Base-by-base conservation (phyloP, 169 alveolate genomes). In the Eimeria sp. region DNA sequence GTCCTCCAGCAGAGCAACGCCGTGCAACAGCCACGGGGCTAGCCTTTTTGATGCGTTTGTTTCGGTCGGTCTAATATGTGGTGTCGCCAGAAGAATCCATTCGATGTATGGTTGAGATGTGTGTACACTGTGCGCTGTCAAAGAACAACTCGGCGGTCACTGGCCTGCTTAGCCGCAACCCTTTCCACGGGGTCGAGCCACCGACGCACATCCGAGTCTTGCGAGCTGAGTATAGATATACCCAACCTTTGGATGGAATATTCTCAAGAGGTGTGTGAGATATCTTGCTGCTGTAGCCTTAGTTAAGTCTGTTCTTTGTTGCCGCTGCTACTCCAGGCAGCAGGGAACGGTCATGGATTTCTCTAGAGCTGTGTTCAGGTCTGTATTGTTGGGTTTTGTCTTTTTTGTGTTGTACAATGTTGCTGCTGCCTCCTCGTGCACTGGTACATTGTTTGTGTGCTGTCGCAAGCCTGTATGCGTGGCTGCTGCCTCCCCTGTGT, bases 201-300 rank as follows among this genome's bases (percentile, higher is more conserved):
- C 96, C 96, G 30, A 65, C 94, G 11, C 70, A 72, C 57, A 40
- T 93, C 20, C 91, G 96, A 25, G 96, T 82, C 14, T 47, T 82
- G n/a, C 61, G 73, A 9, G 47, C 73, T 27, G 63, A 92, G 25
- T 92, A 92, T 51, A 70, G 51, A 70, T 61, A 61, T n/a, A 10
- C 83, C 45, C n/a, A 22, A 10, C n/a, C 58, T 0, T 40, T 49
- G 5, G 49, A 16, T 45, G 72, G 94, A 9, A n/a, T 47, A 75
- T 16, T 75, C 6, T 30, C 86, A 75, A 47, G 16, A 30, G 86
- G 86, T 75, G 58, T 4, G 61, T 34, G 40, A 34, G 40, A 34
- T 34, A 34, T 34, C 40, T 34, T 43, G 2, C 22, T 20, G 13
- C 34, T 30, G 34, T 10, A n/a, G 20, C 14, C 27, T 25, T 3